phyloP scores from a whole-genome alignment of 2,329 filamentous ascomycete genomes.

The Calonectria pseudoturangicola region DNA sequence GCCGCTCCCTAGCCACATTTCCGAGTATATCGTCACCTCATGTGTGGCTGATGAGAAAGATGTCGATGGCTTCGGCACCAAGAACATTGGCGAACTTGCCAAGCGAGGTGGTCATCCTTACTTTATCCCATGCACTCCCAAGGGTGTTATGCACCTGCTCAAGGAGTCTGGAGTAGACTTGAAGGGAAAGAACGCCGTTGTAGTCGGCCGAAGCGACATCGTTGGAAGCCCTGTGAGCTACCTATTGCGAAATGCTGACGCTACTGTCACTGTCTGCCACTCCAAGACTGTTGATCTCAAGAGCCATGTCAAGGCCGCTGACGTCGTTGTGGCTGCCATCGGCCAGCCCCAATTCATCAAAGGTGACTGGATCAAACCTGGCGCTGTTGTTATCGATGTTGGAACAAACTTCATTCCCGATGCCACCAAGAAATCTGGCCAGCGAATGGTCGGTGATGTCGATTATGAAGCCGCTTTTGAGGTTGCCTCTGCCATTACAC shows the following conservation, averaged over 20 bases:
- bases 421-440: constrained; percentile 90
- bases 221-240: constrained; percentile 98
- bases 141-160: constrained; percentile 96
- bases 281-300: constrained; percentile 87
- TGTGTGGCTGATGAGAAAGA: constrained; percentile 96
- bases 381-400: constrained; percentile 97
- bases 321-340: constrained; percentile 94
- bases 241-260: constrained; percentile 94
- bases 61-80: constrained; percentile 95
- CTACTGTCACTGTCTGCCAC: constrained; percentile 97
- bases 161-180: constrained; percentile 88
- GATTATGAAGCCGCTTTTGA: constrained; percentile 90
- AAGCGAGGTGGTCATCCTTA: constrained; percentile 93
- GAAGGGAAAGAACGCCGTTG: constrained; percentile 93
- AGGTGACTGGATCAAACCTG: constrained; percentile 96
- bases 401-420: constrained; percentile 98
- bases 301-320: constrained; percentile 86
- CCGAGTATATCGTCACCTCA: constrained; percentile 92
- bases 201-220: constrained; percentile 96
- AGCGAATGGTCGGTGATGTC: constrained; percentile 95
- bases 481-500: constrained; percentile 94
- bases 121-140: constrained; percentile 96
- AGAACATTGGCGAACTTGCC: constrained; percentile 96
- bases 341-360: constrained; percentile 91
- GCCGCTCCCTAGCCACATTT: constrained; percentile 90